phyloP scores from a whole-genome alignment of 495 filamentous ascomycete species.

The Talaromyces adpressus region DNA sequence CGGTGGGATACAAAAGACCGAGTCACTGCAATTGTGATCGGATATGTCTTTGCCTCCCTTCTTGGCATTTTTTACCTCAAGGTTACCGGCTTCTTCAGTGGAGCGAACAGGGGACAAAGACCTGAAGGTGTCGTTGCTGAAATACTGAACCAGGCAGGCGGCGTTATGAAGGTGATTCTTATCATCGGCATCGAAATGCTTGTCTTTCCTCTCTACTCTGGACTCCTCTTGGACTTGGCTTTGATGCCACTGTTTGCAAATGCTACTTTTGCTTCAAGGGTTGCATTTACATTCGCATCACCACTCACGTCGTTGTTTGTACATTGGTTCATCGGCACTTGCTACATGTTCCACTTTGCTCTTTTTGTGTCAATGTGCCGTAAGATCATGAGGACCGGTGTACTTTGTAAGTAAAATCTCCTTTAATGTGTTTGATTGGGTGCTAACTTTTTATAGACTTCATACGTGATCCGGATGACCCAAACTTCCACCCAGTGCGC shows the following conservation, averaged over 20 bases:
- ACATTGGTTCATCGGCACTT: conserved; percentile 98
- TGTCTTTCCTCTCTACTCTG: conserved; percentile 91
- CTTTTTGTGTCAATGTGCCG: conserved; percentile 98
- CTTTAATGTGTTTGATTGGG: background rate
- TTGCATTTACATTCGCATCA: conserved; percentile 65
- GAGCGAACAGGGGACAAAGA: conserved; percentile 56
- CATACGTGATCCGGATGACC: conserved; percentile 96
- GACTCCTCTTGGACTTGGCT: conserved; percentile 81
- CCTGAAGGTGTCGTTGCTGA: conserved; percentile 78
- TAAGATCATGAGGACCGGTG: conserved; percentile 90
- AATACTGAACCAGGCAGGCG: conserved; percentile 81
- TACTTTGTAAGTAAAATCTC: conserved; percentile 61
- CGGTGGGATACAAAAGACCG: conserved; percentile 74
- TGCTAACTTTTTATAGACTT: conserved; percentile 58
- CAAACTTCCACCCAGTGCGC: conserved; percentile 94
- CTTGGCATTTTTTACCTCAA: conserved; percentile 72
- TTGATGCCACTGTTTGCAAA: conserved; percentile 81
- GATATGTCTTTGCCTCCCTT: conserved; percentile 69
- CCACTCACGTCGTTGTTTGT: conserved; percentile 88
- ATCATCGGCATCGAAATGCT: conserved; percentile 99
- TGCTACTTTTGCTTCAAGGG: conserved; percentile 64
- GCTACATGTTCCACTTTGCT: conserved; percentile 99
- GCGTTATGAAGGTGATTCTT: conserved; percentile 94
- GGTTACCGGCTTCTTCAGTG: conserved; percentile 57
- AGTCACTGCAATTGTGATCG: conserved; percentile 69